A percentile compares a stretch with the other conserved stretches of the same genome.
These are phyloP conservation scores for Tetracladium setigerum DNA, from an alignment of 495 filamentous ascomycete species.

Conservation along the genomic window DNA sequence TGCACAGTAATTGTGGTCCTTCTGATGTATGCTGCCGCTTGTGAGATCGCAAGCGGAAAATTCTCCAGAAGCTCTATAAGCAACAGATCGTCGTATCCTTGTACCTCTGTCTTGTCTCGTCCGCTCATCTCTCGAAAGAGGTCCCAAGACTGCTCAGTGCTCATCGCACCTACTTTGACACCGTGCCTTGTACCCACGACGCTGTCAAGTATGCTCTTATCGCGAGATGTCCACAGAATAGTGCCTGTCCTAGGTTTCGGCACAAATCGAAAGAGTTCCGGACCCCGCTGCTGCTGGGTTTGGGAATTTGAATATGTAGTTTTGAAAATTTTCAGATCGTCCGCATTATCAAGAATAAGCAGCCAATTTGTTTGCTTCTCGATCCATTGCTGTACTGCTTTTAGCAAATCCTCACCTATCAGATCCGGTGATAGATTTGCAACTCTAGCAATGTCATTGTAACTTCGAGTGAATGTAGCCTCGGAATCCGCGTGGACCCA, in stretches of 20 bases:
- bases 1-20: constrained; percentile 21
- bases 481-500: constrained; percentile 13
- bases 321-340: constrained; percentile 11
- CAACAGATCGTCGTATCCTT: background rate
- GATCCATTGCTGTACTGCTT: constrained; percentile 10
- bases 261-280: constrained; percentile 8
- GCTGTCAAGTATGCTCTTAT: constrained; percentile 6
- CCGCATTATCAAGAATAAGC: constrained; percentile 14
- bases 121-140: constrained; percentile 4
- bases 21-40: constrained; percentile 42
- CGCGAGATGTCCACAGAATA: constrained; percentile 11
- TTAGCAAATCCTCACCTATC: constrained; percentile 9
- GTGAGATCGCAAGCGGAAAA: constrained; percentile 39
- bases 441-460: constrained; percentile 5
- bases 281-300: background rate
- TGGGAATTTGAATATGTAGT: background rate
- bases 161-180: constrained; percentile 8
- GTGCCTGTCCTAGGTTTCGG: constrained; percentile 4
- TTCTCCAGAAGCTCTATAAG: constrained; percentile 33
- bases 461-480: constrained; percentile 8
- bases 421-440: constrained; percentile 8
- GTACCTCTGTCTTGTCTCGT: background rate
- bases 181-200: constrained; percentile 3
- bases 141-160: background rate
- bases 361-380: constrained; percentile 11